Evolutionary conservation across 352 stramenopile genomes (phyloP).

Genomic region (Thalassiosira pacifica): DNA sequence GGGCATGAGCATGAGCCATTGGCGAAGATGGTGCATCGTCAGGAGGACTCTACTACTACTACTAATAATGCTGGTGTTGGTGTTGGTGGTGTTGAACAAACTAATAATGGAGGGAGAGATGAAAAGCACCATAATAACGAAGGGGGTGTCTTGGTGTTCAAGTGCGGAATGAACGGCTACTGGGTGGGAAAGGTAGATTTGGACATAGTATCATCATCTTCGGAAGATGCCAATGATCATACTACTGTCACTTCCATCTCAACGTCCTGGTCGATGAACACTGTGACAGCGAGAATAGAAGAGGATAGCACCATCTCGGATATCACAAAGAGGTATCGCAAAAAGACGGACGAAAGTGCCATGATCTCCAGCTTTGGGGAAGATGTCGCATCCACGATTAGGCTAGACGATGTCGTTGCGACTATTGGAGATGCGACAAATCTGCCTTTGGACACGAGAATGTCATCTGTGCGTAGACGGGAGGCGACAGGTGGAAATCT

Average conservation of each 20-base stretch:
- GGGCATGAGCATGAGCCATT: constrained; percentile 93
- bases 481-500: constrained; percentile 89
- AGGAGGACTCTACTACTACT: constrained; percentile 52
- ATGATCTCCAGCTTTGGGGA: constrained; percentile 50
- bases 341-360: constrained; percentile 81
- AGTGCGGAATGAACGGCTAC: constrained; percentile 90
- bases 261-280: constrained; percentile 90
- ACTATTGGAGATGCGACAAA: constrained; percentile 23
- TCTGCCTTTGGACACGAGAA: constrained; percentile 86
- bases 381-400: constrained; percentile 34
- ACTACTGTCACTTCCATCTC: constrained; percentile 61
- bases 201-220: constrained; percentile 66
- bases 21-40: constrained; percentile 82
- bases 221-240: constrained; percentile 5
- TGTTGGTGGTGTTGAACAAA: too few species aligned
- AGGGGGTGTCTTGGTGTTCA: constrained; percentile 88
- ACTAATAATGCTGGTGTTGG: too few species aligned
- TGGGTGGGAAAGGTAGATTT: constrained; percentile 90
- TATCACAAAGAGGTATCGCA: constrained; percentile 88
- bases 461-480: constrained; percentile 85
- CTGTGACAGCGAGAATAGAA: constrained; percentile 80
- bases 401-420: constrained; percentile 56
- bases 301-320: constrained; percentile 83
- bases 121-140: constrained; percentile 43
- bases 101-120: constrained; percentile 69